A percentile compares a stretch with the other conserved stretches of the same genome.
phyloP scores from a whole-genome alignment of 129 eudicot species.

The Arctium minus region DNA sequence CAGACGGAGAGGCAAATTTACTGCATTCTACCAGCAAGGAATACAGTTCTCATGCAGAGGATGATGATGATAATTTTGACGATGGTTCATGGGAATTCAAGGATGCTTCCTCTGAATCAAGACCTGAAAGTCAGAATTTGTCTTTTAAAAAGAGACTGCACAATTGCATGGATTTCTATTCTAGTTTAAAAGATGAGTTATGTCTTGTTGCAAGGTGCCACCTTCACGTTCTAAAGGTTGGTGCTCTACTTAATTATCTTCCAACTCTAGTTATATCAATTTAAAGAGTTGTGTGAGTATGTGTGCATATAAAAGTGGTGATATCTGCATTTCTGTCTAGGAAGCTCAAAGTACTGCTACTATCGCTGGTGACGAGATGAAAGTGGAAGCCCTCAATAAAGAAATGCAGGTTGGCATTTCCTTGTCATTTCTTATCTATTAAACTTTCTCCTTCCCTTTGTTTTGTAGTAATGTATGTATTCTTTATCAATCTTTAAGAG shows the following conservation, averaged over 20 bases:
- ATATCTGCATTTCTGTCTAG: constrained; percentile 34
- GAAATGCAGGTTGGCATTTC: constrained; percentile 53
- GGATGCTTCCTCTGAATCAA: constrained; percentile 40
- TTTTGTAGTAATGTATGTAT: neutral
- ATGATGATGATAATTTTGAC: constrained; percentile 28
- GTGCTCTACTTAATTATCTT: constrained; percentile 1
- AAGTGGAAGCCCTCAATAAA: constrained; percentile 34
- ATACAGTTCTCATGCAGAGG: constrained; percentile 23
- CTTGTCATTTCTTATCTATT: neutral
- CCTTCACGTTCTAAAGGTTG: constrained; percentile 58
- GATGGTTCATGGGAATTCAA: constrained; percentile 65
- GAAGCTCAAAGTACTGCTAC: constrained; percentile 40
- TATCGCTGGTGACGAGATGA: constrained; percentile 39
- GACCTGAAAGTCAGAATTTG: constrained; percentile 19
- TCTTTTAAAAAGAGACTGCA: constrained; percentile 31
- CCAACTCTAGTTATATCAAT: constrained; percentile 9
- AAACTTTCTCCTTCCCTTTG: neutral
- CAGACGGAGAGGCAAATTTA: constrained; percentile 21
- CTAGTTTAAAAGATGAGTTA: constrained; percentile 49
- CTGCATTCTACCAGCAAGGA: constrained; percentile 22
- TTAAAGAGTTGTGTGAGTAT: constrained; percentile 1
- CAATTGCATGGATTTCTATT: constrained; percentile 45
- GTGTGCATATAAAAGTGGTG: neutral
- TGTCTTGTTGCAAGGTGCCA: constrained; percentile 44
- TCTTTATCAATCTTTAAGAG: neutral